Base-by-base conservation (phyloP, 345 rosid species). In the rapeseed (Brassica napus) region DNA sequence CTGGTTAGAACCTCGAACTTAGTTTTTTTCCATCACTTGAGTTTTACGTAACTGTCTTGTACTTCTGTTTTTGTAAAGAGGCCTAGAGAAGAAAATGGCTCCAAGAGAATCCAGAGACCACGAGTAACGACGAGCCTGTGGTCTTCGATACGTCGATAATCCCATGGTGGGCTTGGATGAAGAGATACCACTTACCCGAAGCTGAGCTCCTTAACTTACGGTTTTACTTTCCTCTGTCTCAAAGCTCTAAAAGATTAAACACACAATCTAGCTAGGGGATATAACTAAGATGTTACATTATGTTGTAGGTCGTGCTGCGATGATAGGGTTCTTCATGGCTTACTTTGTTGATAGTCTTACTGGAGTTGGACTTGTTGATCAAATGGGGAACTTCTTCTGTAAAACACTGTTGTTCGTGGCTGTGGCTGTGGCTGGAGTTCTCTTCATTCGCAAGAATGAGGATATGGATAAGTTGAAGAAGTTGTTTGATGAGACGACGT, bases 241-340 rank as follows among this genome's bases (percentile, higher is more conserved):
- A 58, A 58, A 15, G 24, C 16, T 4, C 1, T 9, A 3, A 5
- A 42, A 52, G 57, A 71, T 34, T 8, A 24, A 35, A 14, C 39
- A n/a, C 8, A 75, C 62, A 42, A 44, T 28, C 1, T 24, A 23
- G 28, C 31, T 63, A 14, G 12, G 2, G 42, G 12, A 14, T 39
- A 47, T 55, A 57, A 39, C 31, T 32, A 54, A 63, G 28, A 65
- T 61, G 16, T 58, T 12, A 28, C 37, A 14, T 1, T 2, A 6
- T 63, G 28, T 65, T 59, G 52, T 85, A 93, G 97, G 99, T 18
- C 93, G 96, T 24, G 98, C 99, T 35, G 98, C 98, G 24, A 95
- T 95, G 99, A 70, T 93, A 28, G 96, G 99, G 15, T 95, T 95
- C 89, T 95, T 95, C 75, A 95, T 95, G 98, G 99, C 99, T 57